Evolutionary conservation across 352 stramenopile species (phyloP), one percentile per base, ranked within the genome.

Genomic region (Globisporangium viniferum): DNA sequence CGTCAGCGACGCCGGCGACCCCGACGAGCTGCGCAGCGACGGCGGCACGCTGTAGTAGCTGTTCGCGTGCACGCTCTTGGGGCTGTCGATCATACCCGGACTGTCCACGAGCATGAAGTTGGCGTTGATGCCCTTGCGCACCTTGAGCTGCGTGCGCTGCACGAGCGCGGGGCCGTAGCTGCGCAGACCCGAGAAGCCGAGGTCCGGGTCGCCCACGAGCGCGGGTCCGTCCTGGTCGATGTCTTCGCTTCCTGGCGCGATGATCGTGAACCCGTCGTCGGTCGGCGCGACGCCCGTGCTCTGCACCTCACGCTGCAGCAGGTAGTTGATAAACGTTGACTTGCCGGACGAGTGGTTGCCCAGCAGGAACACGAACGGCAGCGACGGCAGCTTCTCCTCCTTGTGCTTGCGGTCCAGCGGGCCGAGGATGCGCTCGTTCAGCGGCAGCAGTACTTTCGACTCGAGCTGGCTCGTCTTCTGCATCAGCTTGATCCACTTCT

Each of bases 261-360:
- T 99, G 69, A 99, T 98, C 10, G 98, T 99, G 77, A 99, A 99
- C 35, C 94, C 94, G 79, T 99, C 98, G 83, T 99, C 98, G 0
- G 98, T 99, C 9, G 98, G 98, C n/a, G 98, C 98, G 12, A 99
- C 98, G n/a, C 98, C 98, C 4, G 97, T 98, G 48, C 88, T 98
- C 89, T 99, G 98, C 62, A 99, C 91, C 35, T 94, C 80, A 18
- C 97, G 83, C 66, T 98, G 87, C 24, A 99, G 72, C 36, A 99
- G 77, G 71, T 99, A 98, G 79, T 99, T 99, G 78, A 99, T 99
- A 70, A 99, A 99, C 39, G 89, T 98, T 3, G 91, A 98, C 77
- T 99, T 99, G 62, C 98, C 98, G 5, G 87, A 98, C 65, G 95
- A 99, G 79, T 99, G 98, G 82, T 99, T 99, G 29, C 98, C 98